Evolutionary conservation across 768 basidiomycete genomes (phyloP), one percentile per base, ranked within the genome.

Genomic region (Auricularia auricula-judae): DNA sequence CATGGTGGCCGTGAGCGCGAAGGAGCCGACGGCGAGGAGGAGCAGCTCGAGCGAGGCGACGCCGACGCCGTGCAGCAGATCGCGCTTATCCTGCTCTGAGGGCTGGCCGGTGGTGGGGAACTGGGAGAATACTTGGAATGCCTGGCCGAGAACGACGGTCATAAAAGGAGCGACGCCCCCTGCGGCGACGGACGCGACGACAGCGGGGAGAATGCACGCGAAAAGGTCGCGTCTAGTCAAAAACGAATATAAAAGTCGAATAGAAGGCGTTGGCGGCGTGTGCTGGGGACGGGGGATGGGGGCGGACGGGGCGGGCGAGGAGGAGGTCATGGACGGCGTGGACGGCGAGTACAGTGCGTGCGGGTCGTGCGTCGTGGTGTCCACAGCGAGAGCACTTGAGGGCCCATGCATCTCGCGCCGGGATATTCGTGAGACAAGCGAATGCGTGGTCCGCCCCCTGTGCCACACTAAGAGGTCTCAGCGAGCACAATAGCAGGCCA

Each of bases 141-240:
- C 84, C 62, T 85, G 81, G 43, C 93, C 92, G 67, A 93, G 78
- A 69, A 91, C 83, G 36, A 82, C 77, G 5, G 92, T 92, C 91
- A 94, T 93, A 79, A 88, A 89, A 1, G 93, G 91, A 0, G 87
- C 88, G 63, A 91, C 80, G 36, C 85, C 83, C 43, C 89, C 88
- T 3, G 86, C 81, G 61, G 81, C 76, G 54, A 87, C 64, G 21
- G 91, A 87, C 12, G 85, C 78, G 63, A 81, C 7, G 65, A 85
- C 66, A 4, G 87, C 89, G 3, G 92, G 92, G 29, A 84, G 60
- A 66, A 91, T 77, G 68, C 88, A 78, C 34, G 79, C 65, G 62
- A 85, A 71, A 69, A 81, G 71, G 67, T 89, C 86, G 61, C 81
- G 78, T 11, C 78, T 76, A 1, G 85, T 77, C 67, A 87, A 77